These are phyloP conservation scores for Jacaranda copaia DNA, from an alignment of 257 asterid genomes.

Conservation along the genomic window DNA sequence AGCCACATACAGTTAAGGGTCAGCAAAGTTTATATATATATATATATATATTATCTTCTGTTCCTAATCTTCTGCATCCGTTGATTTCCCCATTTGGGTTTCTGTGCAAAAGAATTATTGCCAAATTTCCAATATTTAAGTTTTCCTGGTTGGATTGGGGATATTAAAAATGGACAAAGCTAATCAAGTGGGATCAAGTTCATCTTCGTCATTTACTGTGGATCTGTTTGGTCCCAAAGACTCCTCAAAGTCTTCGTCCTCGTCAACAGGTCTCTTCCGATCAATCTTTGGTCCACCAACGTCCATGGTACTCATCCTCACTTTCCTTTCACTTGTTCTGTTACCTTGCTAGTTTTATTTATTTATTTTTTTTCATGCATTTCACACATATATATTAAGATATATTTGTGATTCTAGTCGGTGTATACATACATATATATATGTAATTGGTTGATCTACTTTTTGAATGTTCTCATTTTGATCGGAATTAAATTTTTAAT, in stretches of 20 bases:
- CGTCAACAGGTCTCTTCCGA: constrained; percentile 54
- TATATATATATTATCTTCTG: constrained; percentile 7
- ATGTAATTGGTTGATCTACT: not conserved
- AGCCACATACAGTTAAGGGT: no score
- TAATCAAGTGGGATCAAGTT: constrained; percentile 49
- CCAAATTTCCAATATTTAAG: not conserved
- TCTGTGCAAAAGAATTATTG: constrained; percentile 18
- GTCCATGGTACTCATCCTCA: constrained; percentile 46
- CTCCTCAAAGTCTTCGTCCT: constrained; percentile 49
- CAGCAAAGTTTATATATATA: not conserved
- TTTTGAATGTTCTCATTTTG: not conserved
- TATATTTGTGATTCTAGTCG: no score
- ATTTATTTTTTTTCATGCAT: not conserved
- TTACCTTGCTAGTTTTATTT: not conserved
- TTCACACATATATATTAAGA: no score
- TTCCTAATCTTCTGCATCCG: constrained; percentile 5
- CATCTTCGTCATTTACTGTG: constrained; percentile 62
- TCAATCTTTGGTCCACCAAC: constrained; percentile 72
- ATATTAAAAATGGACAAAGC: constrained; percentile 63
- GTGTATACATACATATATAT: not conserved
- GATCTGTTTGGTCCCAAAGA: constrained; percentile 81
- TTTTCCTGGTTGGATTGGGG: not conserved
- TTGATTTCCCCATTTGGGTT: not conserved
- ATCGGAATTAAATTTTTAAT: not conserved
- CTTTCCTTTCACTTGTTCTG: not conserved